Percentiles rank a stretch among this genome's conserved stretches.
phyloP scores from a whole-genome alignment of 2,329 filamentous ascomycete genomes.

The Penicillium hesseltinei region DNA sequence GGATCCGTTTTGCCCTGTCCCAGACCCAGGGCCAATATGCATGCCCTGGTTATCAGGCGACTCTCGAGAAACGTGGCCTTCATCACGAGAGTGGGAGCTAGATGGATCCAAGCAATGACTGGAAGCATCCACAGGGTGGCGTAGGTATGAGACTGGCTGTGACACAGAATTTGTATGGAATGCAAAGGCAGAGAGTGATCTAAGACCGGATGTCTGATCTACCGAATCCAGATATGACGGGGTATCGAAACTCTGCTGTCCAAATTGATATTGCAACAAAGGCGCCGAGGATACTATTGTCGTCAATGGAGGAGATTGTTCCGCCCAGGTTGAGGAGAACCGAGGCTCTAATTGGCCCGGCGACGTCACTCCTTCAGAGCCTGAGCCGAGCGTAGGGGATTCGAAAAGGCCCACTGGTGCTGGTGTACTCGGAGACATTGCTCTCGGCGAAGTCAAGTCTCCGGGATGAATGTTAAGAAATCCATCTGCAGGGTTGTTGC shows the following conservation, averaged over 20 bases:
- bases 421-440: conserved; percentile 18
- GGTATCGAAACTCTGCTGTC: conserved; percentile 15
- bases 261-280: conserved; percentile 20
- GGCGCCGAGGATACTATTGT: conserved; percentile 14
- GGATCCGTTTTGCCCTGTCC: neutral
- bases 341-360: conserved; percentile 15
- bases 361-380: conserved; percentile 11
- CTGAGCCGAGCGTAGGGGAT: conserved; percentile 12
- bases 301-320: conserved; percentile 18
- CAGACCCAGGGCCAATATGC: neutral
- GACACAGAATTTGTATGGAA: conserved; percentile 34
- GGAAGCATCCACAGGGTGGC: conserved; percentile 35
- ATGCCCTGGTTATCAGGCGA: conserved; percentile 9
- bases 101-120: conserved; percentile 33
- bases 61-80: neutral
- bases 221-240: conserved; percentile 22
- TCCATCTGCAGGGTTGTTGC: conserved; percentile 13
- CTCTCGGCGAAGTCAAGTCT: conserved; percentile 15
- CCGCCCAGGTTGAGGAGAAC: conserved; percentile 22
- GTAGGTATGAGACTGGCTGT: conserved; percentile 38
- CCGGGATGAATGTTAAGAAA: conserved; percentile 11
- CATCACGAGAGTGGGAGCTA: conserved; percentile 8
- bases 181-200: conserved; percentile 28
- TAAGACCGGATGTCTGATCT: conserved; percentile 26
- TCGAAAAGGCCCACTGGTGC: conserved; percentile 15